These are phyloP conservation scores for Hypericum androsaemum DNA, from an alignment of 345 rosid species.

Conservation along the genomic window DNA sequence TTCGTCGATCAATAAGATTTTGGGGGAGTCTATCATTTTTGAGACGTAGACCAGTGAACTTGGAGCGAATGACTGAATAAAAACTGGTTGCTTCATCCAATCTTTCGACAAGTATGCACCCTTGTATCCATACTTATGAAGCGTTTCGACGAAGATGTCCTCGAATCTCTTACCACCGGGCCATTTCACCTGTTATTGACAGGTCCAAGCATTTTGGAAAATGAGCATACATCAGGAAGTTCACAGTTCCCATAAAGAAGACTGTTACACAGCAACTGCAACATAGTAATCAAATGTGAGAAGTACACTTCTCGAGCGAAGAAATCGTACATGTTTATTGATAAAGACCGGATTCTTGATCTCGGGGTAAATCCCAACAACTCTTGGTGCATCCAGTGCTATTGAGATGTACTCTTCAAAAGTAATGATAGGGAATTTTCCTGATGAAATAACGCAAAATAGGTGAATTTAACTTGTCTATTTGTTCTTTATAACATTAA, in stretches of 20 bases:
- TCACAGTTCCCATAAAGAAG: too few relatives aligned
- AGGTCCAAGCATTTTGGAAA: slow-evolving; percentile 10
- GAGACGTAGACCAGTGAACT: slow-evolving; percentile 65
- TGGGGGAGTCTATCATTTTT: slow-evolving; percentile 63
- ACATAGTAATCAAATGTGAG: not conserved
- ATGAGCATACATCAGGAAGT: too few relatives aligned
- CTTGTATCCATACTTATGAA: slow-evolving; percentile 68
- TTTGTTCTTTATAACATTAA: not conserved
- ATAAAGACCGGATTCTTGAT: slow-evolving; percentile 83
- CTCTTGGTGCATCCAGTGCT: slow-evolving; percentile 71
- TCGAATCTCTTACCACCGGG: slow-evolving; percentile 55
- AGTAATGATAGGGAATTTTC: slow-evolving; percentile 67
- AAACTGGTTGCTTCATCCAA: slow-evolving; percentile 74
- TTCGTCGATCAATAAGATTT: slow-evolving; percentile 74
- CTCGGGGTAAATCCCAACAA: slow-evolving; percentile 96
- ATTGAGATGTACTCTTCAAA: slow-evolving; percentile 84
- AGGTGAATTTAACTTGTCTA: slow-evolving; percentile 1
- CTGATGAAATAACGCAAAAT: slow-evolving; percentile 27
- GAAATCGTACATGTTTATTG: slow-evolving; percentile 58
- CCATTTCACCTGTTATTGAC: slow-evolving; percentile 68
- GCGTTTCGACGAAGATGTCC: slow-evolving; percentile 59
- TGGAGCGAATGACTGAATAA: slow-evolving; percentile 94
- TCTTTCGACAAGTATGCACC: slow-evolving; percentile 75
- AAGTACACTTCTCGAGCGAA: not conserved
- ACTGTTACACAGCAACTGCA: not conserved